Evolutionary conservation across 257 asterid genomes (phyloP), one percentile per base, ranked within the genome.

Genomic region (Rubia yunnanensis): DNA sequence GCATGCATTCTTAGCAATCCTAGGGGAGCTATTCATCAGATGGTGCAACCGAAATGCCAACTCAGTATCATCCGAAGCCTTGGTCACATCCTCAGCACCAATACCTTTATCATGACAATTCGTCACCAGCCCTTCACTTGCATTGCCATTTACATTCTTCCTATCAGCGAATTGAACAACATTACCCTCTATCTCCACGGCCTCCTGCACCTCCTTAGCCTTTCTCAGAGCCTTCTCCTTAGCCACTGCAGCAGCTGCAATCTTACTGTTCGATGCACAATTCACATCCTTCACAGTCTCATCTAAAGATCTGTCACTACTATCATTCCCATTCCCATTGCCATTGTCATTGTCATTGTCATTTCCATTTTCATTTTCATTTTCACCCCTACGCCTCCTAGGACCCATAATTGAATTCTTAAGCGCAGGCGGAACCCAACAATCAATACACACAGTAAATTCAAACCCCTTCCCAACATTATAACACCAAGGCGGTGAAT

Each of bases 371-470:
- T 7, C 52, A 44, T 44, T 44, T 17, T 44, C 72, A 71, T 63
- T 76, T 22, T 31, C 66, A 67, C 62, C 75, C 77, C 58, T 70
- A 58, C 58, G 52, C 74, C 56, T 70, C 84, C 77, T 74, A 67
- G 39, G 32, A 66, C 53, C 64, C 67, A 67, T 71, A 70, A 79
- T 55, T 31, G 94, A 80, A 46, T 71, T 83, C 79, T 75, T 86
- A 10, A 88, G 85, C 81, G 62, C 70, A 10, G 80, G 82, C 22
- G 99, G 99, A 61, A 92, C 85, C 99, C 99, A 92, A 79, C 99
- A 92, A 81, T 92, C 99, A 30, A 87, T 71, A 67, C 99, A 92
- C 65, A 79, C 76, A 6, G 78, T 57, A 63, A 57, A 62, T 48
- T 41, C 78, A 46, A 49, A 60, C 17, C 69, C 49, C 28, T 27